These are phyloP conservation scores for Oemleria cerasiformis DNA, from an alignment of 306 rosid genomes.

Conservation along the genomic window DNA sequence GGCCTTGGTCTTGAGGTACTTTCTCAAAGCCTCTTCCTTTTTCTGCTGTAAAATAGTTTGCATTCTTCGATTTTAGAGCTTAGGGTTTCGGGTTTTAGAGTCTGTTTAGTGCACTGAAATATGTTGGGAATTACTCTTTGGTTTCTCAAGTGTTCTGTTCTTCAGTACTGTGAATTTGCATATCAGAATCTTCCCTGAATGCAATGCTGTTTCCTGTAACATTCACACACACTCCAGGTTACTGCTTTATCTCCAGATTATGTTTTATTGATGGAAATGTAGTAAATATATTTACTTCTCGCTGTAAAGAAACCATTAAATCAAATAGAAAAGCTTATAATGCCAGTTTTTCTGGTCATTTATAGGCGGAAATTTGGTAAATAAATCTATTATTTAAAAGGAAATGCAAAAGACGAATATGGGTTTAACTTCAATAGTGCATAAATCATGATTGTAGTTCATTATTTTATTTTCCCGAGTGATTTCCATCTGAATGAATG, in stretches of 20 bases:
- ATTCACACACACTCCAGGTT: neutral
- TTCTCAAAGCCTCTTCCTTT: conserved; percentile 3
- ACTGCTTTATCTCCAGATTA: neutral
- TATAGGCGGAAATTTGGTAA: neutral
- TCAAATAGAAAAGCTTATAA: neutral
- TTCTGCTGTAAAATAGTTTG: neutral
- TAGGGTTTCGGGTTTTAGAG: conserved; percentile 18
- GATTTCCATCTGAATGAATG: conserved; percentile 11
- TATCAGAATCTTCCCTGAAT: neutral
- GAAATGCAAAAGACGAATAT: neutral
- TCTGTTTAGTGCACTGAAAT: neutral
- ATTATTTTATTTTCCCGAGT: neutral
- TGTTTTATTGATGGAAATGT: neutral
- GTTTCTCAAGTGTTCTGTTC: neutral
- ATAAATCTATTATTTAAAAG: neutral
- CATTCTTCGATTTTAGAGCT: conserved; percentile 23
- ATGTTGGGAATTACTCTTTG: neutral
- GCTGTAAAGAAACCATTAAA: neutral
- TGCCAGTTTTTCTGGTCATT: neutral
- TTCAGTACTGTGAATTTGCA: neutral
- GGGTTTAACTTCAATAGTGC: neutral
- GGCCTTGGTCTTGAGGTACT: conserved; percentile 91
- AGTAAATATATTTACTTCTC: neutral
- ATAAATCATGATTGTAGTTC: neutral
- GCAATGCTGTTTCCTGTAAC: neutral